Evolutionary conservation across 2,329 filamentous ascomycete species (phyloP).

Genomic region (Trichoderma arundinaceum): DNA sequence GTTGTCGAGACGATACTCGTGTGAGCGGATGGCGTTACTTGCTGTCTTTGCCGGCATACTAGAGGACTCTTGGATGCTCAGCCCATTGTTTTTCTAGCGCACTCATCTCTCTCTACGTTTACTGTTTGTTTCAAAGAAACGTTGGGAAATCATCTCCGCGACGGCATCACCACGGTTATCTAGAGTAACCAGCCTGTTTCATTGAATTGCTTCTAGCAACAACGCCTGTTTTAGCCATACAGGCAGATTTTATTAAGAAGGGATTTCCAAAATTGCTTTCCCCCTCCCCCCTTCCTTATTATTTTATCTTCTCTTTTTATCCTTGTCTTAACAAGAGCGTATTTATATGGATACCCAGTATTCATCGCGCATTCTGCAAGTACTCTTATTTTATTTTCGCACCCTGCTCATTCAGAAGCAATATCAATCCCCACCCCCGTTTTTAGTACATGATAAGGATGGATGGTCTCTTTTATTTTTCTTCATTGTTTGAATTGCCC

Average conservation of each 20-base stretch:
- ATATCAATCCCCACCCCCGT: too few relatives aligned
- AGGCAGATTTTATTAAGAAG: too few relatives aligned
- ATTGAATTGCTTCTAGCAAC: too few relatives aligned
- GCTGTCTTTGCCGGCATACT: background rate
- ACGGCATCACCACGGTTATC: background rate
- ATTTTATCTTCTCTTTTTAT: background rate
- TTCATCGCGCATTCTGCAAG: background rate
- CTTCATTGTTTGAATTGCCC: background rate
- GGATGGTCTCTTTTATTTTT: background rate
- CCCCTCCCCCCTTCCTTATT: too few relatives aligned
- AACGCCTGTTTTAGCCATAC: too few relatives aligned
- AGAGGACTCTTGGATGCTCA: background rate
- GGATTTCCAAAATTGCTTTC: too few relatives aligned
- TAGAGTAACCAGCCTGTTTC: background rate
- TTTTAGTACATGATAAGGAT: background rate
- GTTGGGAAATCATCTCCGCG: background rate
- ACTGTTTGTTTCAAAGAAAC: too few relatives aligned
- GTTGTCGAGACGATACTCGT: slow-evolving; percentile 53
- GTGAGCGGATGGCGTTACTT: slow-evolving; percentile 34
- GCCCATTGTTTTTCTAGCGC: background rate
- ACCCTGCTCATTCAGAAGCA: background rate
- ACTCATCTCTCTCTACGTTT: background rate
- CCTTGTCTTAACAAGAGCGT: slow-evolving; percentile 2
- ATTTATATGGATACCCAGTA: background rate
- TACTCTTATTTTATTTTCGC: too few relatives aligned